Evolutionary conservation across 2,329 filamentous ascomycete genomes (phyloP).

Genomic region (Colletotrichum shisoi): DNA sequence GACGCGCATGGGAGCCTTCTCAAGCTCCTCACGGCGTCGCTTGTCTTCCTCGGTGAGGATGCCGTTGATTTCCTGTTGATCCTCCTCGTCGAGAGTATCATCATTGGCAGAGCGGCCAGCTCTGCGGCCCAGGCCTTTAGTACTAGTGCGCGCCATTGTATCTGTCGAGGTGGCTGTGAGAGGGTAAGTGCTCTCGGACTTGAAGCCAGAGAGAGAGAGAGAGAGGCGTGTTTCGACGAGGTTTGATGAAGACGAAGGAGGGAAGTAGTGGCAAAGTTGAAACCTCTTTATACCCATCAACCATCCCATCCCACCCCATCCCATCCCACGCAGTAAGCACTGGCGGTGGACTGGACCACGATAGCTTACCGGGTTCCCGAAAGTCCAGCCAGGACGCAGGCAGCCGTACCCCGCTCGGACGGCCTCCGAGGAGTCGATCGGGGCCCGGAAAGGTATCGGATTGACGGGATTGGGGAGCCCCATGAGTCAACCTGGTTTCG

Average conservation of each 20-base stretch:
- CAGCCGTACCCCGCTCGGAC: conserved; percentile 32
- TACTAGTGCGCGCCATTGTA: conserved; percentile 29
- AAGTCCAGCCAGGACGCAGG: conserved; percentile 12
- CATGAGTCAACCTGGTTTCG: conserved; percentile 17
- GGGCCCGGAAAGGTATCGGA: conserved; percentile 5
- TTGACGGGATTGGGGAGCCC: background rate
- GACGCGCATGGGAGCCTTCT: conserved; percentile 44
- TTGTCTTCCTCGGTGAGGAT: conserved; percentile 41
- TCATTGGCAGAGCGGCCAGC: background rate
- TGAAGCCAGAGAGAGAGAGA: background rate
- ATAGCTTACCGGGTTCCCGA: background rate
- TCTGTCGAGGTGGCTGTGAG: background rate
- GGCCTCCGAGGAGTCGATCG: conserved; percentile 25
- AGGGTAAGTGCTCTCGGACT: background rate
- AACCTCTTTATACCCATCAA: background rate
- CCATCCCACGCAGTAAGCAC: background rate
- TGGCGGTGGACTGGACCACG: too few relatives aligned
- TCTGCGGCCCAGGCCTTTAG: conserved; percentile 13
- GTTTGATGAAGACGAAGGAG: background rate
- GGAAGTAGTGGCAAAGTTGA: background rate
- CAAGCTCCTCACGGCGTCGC: conserved; percentile 42
- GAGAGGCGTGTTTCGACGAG: background rate
- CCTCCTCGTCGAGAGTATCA: conserved; percentile 38
- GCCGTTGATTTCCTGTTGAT: conserved; percentile 36
- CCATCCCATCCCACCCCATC: background rate